Conservation (phyloP, 148 eudicot species). For the Chenopodium album region DNA sequence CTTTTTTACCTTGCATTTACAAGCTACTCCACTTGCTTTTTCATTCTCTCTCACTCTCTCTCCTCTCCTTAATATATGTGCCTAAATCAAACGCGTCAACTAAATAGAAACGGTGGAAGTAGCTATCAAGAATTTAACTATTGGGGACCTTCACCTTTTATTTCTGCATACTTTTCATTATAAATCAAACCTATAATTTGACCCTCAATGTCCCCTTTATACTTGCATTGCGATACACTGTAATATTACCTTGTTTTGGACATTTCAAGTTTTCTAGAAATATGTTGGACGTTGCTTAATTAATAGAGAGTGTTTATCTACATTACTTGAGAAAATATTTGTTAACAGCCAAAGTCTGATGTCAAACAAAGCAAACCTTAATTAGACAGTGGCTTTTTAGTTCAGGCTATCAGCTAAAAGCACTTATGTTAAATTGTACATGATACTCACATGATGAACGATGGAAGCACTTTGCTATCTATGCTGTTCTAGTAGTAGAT, state of each 20-base stretch:
- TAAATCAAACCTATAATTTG: neutral
- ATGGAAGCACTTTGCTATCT: neutral
- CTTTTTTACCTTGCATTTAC: too few species aligned
- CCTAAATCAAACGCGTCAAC: too few species aligned
- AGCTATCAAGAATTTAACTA: neutral
- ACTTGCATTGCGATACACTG: neutral
- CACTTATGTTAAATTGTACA: neutral
- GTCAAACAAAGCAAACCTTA: neutral
- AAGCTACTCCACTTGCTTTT: too few species aligned
- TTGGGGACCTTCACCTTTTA: neutral
- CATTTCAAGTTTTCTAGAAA: neutral
- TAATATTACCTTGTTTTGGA: neutral
- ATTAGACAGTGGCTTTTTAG: neutral
- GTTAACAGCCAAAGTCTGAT: neutral
- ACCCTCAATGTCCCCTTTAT: too few species aligned
- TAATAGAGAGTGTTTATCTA: neutral
- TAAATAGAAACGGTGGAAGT: too few species aligned
- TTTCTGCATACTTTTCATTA: neutral
- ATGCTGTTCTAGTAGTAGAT: neutral
- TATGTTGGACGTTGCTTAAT: neutral
- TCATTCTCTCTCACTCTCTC: too few species aligned
- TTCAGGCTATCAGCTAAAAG: neutral
- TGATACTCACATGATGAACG: too few species aligned
- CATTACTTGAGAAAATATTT: neutral
- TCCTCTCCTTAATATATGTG: too few species aligned